Conservation (phyloP, 768 basidiomycete genomes). For the Panaeolus papilionaceus region DNA sequence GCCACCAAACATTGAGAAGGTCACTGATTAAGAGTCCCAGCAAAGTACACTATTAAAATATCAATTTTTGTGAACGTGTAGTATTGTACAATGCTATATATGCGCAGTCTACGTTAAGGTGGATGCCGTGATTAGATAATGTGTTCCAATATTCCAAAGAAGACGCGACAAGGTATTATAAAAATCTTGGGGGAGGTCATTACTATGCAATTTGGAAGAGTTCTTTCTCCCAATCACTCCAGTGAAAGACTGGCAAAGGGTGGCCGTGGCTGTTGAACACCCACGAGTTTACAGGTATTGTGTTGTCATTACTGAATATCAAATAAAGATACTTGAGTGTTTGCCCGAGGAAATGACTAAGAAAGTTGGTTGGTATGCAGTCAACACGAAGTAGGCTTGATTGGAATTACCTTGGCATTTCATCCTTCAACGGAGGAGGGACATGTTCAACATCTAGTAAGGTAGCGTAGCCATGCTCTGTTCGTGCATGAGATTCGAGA, state of each 20-base stretch:
- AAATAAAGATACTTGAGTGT: slow-evolving; percentile 76
- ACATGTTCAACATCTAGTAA: slow-evolving; percentile 42
- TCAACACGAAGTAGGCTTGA: slow-evolving; percentile 21
- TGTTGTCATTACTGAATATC: slow-evolving; percentile 68
- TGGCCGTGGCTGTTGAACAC: slow-evolving; percentile 77
- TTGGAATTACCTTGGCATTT: slow-evolving; percentile 55
- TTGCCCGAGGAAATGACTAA: slow-evolving; percentile 52
- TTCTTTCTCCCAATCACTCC: slow-evolving; percentile 60
- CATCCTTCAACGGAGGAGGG: slow-evolving; percentile 41
- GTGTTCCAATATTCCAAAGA: slow-evolving; percentile 11
- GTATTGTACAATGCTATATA: slow-evolving; percentile 13
- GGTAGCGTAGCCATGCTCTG: slow-evolving; percentile 53
- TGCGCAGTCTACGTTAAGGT: slow-evolving; percentile 3
- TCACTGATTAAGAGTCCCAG: slow-evolving; percentile 26
- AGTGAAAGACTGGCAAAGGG: slow-evolving; percentile 76
- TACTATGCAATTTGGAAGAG: slow-evolving; percentile 42
- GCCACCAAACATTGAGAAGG: slow-evolving; percentile 68
- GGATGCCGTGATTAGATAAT: slow-evolving; percentile 3
- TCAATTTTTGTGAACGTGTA: slow-evolving; percentile 10
- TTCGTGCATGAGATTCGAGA: slow-evolving; percentile 53
- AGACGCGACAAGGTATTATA: not conserved
- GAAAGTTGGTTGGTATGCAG: not conserved
- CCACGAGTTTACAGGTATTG: slow-evolving; percentile 58
- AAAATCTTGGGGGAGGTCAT: not conserved
- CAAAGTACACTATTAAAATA: slow-evolving; percentile 5